phyloP scores from a whole-genome alignment of 2,329 filamentous ascomycete genomes.

The Xylariaceae sp. region DNA sequence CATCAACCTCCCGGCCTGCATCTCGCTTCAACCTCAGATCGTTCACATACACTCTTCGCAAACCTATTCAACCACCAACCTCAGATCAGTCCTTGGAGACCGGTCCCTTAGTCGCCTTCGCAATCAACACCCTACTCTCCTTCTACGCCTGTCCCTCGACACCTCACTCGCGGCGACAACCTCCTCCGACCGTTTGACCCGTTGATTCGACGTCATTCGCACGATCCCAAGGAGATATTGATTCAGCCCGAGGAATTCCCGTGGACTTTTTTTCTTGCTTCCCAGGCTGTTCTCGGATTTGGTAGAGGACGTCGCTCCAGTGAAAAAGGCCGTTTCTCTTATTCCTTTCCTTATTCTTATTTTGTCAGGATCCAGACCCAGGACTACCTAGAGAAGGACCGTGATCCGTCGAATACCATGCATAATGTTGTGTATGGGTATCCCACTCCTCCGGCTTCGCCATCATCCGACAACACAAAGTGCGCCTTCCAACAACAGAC shows the following conservation, averaged over 20 bases:
- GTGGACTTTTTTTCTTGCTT: conserved; percentile 23
- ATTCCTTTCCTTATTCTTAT: conserved; percentile 33
- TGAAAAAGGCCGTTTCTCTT: conserved; percentile 38
- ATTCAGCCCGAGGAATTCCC: conserved; percentile 28
- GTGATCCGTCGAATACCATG: conserved; percentile 51
- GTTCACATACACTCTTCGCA: conserved; percentile 27
- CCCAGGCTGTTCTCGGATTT: conserved; percentile 32
- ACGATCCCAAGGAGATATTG: conserved; percentile 32
- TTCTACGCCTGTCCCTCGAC: conserved; percentile 16
- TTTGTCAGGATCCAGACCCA: conserved; percentile 26
- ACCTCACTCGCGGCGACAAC: conserved; percentile 27
- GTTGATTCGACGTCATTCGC: conserved; percentile 52
- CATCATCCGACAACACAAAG: conserved; percentile 54
- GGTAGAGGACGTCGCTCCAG: conserved; percentile 33
- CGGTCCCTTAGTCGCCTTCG: conserved; percentile 17
- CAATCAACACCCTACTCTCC: conserved; percentile 14
- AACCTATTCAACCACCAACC: conserved; percentile 13
- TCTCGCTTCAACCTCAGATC: conserved; percentile 29
- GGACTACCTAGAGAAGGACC: conserved; percentile 33
- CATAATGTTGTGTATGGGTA: conserved; percentile 62
- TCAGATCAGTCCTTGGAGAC: conserved; percentile 13
- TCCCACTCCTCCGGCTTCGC: conserved; percentile 61
- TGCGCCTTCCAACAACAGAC: conserved; percentile 46
- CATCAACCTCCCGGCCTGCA: conserved; percentile 36
- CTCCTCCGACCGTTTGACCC: conserved; percentile 44